Evolutionary conservation across 805 yeast species (phyloP).

Genomic region (Metschnikowia matae): DNA sequence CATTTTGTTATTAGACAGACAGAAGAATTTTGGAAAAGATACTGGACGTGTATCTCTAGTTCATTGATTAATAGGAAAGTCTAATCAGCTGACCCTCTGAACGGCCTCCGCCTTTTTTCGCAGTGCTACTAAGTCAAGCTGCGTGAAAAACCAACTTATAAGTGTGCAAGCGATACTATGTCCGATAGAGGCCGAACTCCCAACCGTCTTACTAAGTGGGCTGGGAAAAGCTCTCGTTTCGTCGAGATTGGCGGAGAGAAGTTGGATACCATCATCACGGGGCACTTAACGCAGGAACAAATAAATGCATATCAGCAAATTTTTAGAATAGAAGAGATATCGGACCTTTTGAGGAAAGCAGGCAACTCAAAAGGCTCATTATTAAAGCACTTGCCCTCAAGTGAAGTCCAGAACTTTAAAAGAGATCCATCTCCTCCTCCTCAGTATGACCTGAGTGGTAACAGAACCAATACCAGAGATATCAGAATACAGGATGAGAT

Average conservation of each 20-base stretch:
- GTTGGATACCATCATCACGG: conserved; percentile 33
- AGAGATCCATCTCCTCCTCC: conserved; percentile 92
- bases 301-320: conserved; percentile 65
- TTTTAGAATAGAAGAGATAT: conserved; percentile 76
- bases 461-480: conserved; percentile 81
- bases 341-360: conserved; percentile 46
- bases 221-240: conserved; percentile 16
- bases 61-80: not conserved
- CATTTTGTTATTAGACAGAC: too few relatives aligned
- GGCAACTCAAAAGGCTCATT: conserved; percentile 24
- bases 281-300: conserved; percentile 62
- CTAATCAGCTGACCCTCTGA: not conserved
- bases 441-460: conserved; percentile 76
- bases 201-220: conserved; percentile 12
- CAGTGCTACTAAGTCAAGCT: not conserved
- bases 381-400: conserved; percentile 48
- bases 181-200: conserved; percentile 14
- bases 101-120: not conserved
- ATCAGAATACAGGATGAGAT: conserved; percentile 44
- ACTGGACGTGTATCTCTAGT: not conserved
- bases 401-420: conserved; percentile 32
- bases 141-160: not conserved
- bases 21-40: not conserved
- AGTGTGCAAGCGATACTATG: conserved; percentile 6
- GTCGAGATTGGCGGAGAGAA: conserved; percentile 13